Base-by-base conservation (phyloP, 495 filamentous ascomycete genomes). In the Gamarada debralockiae region DNA sequence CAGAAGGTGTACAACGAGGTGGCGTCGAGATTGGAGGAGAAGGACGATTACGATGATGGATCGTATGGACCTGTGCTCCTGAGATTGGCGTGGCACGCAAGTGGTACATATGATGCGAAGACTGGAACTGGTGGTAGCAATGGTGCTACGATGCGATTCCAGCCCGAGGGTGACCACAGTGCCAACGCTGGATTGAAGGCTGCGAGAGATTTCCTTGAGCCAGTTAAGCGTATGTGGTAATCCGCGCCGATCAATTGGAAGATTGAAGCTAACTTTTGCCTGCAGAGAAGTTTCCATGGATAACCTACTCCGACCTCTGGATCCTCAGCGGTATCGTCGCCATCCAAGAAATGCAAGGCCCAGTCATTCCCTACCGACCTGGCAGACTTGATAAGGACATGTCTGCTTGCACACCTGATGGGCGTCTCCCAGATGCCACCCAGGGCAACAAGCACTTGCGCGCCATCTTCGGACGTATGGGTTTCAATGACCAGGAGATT, bases 111-210 rank as follows among this genome's bases (percentile, higher is more conserved):
- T 65, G 93, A 97, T 65, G 85, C 84, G 72, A 82, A 83, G 65
- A 96, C 93, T 42, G 77, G 79, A 60, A 97, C 93, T 36, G 93
- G 93, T 62, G 93, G 93, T 55, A 91, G 86, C 73, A 95, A 98
- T 69, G 93, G 93, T 56, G 91, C 93, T 49, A 98, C 93, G 60
- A 98, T 98, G 93, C 83, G 93, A 68, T 98, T 98, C 70, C 76
- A 84, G 36, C 93, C 93, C 34, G 93, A 97, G 75, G 78, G 80
- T 37, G 87, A 86, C 66, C 93, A 98, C 72, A 92, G 91, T 58
- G 93, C 92, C 68, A 97, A 97, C 61, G 90, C 92, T 48, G 93
- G 93, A 59, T 78, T 98, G 61, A 86, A 87, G 70, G 72, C 78
- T 55, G 93, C 92, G 55, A 86, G 92, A 34, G 88, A 96, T 74